These are phyloP conservation scores for Coemansia sp. DNA, from an alignment of 192 early-diverging fungal species.

Conservation along the genomic window DNA sequence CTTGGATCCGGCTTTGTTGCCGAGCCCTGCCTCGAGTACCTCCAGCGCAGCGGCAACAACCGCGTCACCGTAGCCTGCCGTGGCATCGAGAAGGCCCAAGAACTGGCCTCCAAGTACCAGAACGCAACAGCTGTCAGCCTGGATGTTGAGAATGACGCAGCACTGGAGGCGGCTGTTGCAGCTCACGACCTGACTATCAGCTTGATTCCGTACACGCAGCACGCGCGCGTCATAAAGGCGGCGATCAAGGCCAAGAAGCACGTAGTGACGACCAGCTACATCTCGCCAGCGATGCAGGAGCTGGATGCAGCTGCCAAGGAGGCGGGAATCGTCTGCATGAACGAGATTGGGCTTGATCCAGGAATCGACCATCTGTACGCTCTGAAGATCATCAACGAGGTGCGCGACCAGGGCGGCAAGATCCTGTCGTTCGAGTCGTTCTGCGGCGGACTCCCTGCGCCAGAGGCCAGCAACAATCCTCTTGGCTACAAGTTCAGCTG, in stretches of 20 bases:
- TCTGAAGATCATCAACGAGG: conserved; percentile 88
- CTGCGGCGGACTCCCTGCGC: conserved; percentile 98
- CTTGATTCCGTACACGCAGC: conserved; percentile 89
- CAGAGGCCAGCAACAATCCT: conserved; percentile 95
- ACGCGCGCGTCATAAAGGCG: conserved; percentile 86
- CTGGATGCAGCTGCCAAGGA: conserved; percentile 82
- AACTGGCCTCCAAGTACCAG: conserved; percentile 63
- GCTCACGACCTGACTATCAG: conserved; percentile 90
- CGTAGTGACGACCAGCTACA: conserved; percentile 96
- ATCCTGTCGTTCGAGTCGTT: conserved; percentile 88
- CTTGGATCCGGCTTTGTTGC: conserved; percentile 98
- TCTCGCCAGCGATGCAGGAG: conserved; percentile 91
- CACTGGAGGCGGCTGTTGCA: conserved; percentile 71
- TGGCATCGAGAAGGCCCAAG: conserved; percentile 70
- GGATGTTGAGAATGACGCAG: conserved; percentile 76
- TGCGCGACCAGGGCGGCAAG: conserved; percentile 78
- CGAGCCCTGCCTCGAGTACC: conserved; percentile 89
- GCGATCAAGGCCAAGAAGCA: conserved; percentile 89
- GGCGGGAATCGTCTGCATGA: conserved; percentile 88
- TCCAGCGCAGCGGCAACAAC: conserved; percentile 87
- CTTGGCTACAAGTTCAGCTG: conserved; percentile 99
- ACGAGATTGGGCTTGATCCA: conserved; percentile 98
- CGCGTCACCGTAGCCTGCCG: conserved; percentile 88
- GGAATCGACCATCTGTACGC: conserved; percentile 96
- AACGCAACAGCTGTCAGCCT: conserved; percentile 66